Percentiles rank a stretch among this genome's conserved stretches.
Conservation (phyloP, 139 green algal species). For the Chlorella sp. region DNA sequence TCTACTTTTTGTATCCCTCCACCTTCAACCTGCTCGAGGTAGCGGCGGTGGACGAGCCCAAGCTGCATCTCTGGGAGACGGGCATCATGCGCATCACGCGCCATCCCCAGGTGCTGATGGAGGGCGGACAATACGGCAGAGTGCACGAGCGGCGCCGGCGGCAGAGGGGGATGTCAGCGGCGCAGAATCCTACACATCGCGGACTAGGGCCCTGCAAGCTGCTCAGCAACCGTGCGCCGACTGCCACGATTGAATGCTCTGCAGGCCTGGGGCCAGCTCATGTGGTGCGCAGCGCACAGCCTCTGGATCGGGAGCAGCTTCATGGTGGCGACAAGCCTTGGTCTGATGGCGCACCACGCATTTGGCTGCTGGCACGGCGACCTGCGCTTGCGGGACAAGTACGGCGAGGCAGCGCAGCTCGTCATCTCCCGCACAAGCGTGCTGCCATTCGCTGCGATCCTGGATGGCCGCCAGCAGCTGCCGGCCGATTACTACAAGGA, state of each 20-base stretch:
- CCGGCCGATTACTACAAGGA: slow-evolving; percentile 94
- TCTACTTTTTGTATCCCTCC: slow-evolving; percentile 99
- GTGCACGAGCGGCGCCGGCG: too few relatives aligned
- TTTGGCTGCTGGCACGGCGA: slow-evolving; percentile 97
- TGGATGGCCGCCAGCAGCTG: slow-evolving; percentile 90
- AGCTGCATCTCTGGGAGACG: slow-evolving; percentile 98
- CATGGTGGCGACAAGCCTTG: slow-evolving; percentile 81
- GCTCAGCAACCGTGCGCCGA: too few relatives aligned
- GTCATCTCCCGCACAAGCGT: slow-evolving; percentile 87
- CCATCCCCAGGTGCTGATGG: slow-evolving; percentile 75
- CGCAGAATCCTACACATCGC: too few relatives aligned
- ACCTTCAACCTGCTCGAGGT: slow-evolving; percentile 99
- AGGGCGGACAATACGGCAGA: too few relatives aligned
- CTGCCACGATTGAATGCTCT: too few relatives aligned
- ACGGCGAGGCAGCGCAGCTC: slow-evolving; percentile 84
- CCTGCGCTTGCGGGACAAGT: slow-evolving; percentile 79
- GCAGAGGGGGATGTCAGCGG: too few relatives aligned
- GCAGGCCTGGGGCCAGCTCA: slow-evolving; percentile 69
- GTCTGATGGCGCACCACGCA: slow-evolving; percentile 90
- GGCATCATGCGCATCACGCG: slow-evolving; percentile 94
- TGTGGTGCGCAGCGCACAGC: slow-evolving; percentile 92
- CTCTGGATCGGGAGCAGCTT: slow-evolving; percentile 94
- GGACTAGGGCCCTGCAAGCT: too few relatives aligned
- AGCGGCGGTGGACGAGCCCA: slow-evolving; percentile 93
- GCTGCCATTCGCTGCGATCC: slow-evolving; percentile 87